Conservation (phyloP, 2,329 filamentous ascomycete species). For the Fusarium sp. region DNA sequence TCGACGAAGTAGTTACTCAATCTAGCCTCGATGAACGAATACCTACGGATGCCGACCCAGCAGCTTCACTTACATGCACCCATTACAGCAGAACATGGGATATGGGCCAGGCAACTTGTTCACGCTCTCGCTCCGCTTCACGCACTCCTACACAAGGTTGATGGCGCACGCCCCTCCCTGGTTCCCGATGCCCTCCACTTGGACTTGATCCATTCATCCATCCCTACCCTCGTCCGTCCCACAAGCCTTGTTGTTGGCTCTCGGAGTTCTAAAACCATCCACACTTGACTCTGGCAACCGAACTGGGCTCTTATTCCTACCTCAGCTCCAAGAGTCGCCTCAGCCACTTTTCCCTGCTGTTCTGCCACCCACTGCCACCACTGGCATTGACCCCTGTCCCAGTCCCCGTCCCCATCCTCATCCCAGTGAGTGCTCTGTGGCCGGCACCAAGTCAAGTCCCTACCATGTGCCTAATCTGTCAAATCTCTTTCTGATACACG, state of each 20-base stretch:
- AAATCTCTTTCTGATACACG: conserved; percentile 59
- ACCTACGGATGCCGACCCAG: neutral
- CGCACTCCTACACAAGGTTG: conserved; percentile 9
- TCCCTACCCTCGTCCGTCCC: conserved; percentile 32
- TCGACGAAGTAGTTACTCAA: neutral
- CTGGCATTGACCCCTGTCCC: conserved; percentile 14
- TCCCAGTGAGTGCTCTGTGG: conserved; percentile 17
- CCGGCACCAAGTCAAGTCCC: conserved; percentile 16
- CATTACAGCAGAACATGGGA: conserved; percentile 6
- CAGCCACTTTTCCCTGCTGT: conserved; percentile 35
- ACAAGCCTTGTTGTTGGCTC: conserved; percentile 43
- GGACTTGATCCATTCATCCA: conserved; percentile 36
- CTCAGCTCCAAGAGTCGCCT: conserved; percentile 19
- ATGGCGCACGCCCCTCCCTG: conserved; percentile 38
- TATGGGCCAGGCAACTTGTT: conserved; percentile 8
- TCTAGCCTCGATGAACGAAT: neutral
- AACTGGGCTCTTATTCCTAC: conserved; percentile 14
- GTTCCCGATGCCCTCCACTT: conserved; percentile 41
- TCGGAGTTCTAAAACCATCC: conserved; percentile 28
- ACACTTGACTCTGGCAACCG: conserved; percentile 17
- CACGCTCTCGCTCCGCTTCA: conserved; percentile 10
- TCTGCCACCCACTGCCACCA: conserved; percentile 20
- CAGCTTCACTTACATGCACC: conserved; percentile 3
- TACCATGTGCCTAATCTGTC: conserved; percentile 37
- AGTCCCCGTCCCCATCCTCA: conserved; percentile 17